phyloP scores from a whole-genome alignment of 2,329 filamentous ascomycete genomes.

The Chaetoscypha palmicola region DNA sequence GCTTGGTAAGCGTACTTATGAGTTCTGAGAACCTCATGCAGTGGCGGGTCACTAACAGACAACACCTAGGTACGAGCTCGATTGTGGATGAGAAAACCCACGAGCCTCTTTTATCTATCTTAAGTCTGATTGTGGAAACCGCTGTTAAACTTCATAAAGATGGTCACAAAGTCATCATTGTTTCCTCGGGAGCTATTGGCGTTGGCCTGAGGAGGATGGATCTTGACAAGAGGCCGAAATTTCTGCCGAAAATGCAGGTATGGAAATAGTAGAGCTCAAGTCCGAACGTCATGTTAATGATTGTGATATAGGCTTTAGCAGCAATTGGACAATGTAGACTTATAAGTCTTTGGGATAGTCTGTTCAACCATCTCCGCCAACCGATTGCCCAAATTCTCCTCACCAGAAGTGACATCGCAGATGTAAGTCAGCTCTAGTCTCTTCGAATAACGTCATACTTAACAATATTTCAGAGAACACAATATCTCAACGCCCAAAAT shows the following conservation, averaged over 20 bases:
- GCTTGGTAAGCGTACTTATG: slow-evolving; percentile 44
- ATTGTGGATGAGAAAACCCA: slow-evolving; percentile 96
- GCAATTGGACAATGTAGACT: slow-evolving; percentile 94
- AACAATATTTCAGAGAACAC: slow-evolving; percentile 56
- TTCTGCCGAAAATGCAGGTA: slow-evolving; percentile 80
- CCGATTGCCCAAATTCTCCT: slow-evolving; percentile 92
- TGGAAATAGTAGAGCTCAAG: slow-evolving; percentile 6
- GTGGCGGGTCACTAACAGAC: slow-evolving; percentile 10
- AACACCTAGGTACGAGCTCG: slow-evolving; percentile 77
- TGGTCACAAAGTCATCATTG: slow-evolving; percentile 91
- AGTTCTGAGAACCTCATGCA: slow-evolving; percentile 2
- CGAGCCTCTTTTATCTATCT: slow-evolving; percentile 82
- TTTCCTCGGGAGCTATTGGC: slow-evolving; percentile 94
- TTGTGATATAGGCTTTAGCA: slow-evolving; percentile 63
- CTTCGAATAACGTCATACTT: slow-evolving; percentile 11
- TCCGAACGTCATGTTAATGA: background rate
- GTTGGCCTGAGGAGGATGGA: slow-evolving; percentile 89
- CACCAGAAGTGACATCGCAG: slow-evolving; percentile 92
- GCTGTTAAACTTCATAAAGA: slow-evolving; percentile 79
- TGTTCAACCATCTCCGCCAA: slow-evolving; percentile 82
- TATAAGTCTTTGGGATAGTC: slow-evolving; percentile 89
- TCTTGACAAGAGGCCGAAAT: slow-evolving; percentile 77
- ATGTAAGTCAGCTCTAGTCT: slow-evolving; percentile 48
- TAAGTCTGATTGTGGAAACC: slow-evolving; percentile 91
- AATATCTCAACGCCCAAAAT: slow-evolving; percentile 95